Conservation (phyloP, 2,329 filamentous ascomycete species). For the Periconia macrospinosa region DNA sequence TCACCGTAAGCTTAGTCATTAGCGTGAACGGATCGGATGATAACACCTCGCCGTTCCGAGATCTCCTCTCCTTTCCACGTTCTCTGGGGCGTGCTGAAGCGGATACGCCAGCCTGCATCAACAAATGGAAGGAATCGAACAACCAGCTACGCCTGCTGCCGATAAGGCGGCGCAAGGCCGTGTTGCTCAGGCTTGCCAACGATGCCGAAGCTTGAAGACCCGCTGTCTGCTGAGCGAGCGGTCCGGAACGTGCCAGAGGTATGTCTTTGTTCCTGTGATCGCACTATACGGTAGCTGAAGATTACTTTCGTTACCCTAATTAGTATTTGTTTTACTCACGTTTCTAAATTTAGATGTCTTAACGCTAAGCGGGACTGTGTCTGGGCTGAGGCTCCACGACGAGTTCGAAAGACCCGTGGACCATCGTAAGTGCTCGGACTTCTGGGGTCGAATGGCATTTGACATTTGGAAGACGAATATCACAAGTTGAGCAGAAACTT, state of each 20-base stretch:
- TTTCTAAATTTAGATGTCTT: conserved; percentile 24
- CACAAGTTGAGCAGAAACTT: conserved; percentile 40
- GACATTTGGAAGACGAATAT: conserved; percentile 28
- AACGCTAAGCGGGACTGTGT: conserved; percentile 28
- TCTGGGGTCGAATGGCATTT: background rate
- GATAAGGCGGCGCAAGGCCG: conserved; percentile 16
- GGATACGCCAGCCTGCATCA: background rate
- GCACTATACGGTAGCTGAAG: background rate
- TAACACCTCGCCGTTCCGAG: conserved; percentile 4
- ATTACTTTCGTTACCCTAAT: background rate
- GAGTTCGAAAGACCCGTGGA: conserved; percentile 28
- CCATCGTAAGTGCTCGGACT: conserved; percentile 30
- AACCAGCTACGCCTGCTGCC: conserved; percentile 14
- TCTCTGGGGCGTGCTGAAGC: background rate
- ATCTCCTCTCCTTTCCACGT: conserved; percentile 1
- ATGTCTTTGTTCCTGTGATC: background rate
- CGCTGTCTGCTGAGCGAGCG: conserved; percentile 35
- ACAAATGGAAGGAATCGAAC: conserved; percentile 30
- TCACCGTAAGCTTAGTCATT: conserved; percentile 1
- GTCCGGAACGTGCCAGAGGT: conserved; percentile 35
- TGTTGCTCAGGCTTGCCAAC: conserved; percentile 36
- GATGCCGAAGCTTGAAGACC: conserved; percentile 37
- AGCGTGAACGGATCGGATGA: conserved; percentile 1
- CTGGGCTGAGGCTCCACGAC: conserved; percentile 35
- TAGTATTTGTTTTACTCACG: background rate